Percentiles rank a stretch among this genome's conserved stretches.
Conservation (phyloP, 495 filamentous ascomycete genomes). For the Glutinoglossum americanum region DNA sequence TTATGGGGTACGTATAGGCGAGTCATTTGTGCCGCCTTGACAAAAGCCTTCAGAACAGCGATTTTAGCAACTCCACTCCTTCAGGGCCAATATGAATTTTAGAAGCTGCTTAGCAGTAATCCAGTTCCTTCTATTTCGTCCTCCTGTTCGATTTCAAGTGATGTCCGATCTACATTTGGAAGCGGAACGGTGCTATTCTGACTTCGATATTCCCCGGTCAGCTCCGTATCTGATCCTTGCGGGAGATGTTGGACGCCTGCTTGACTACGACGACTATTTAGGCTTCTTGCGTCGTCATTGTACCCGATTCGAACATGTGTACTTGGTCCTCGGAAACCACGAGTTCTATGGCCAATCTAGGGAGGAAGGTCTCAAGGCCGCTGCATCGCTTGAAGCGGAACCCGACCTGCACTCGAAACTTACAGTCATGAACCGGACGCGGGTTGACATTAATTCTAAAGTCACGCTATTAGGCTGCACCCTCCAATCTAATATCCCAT, state of each 20-base stretch:
- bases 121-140: background rate
- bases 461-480: constrained; percentile 34
- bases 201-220: constrained; percentile 23
- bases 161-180: constrained; percentile 39
- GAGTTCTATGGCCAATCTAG: constrained; percentile 30
- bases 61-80: background rate
- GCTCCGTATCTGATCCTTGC: constrained; percentile 32
- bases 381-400: constrained; percentile 23
- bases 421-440: constrained; percentile 22
- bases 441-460: constrained; percentile 20
- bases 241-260: constrained; percentile 34
- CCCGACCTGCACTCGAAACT: constrained; percentile 22
- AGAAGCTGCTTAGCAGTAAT: background rate
- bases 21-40: no score
- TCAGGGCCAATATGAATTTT: background rate
- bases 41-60: no score
- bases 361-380: constrained; percentile 19
- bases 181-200: constrained; percentile 26
- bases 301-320: constrained; percentile 23
- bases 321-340: constrained; percentile 35
- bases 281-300: constrained; percentile 26
- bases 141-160: constrained; percentile 21
- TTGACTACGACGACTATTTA: constrained; percentile 29
- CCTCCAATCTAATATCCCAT: constrained; percentile 29
- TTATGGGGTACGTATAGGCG: no score